phyloP scores from a whole-genome alignment of 441 rosid species.

The Populus hybrid region DNA sequence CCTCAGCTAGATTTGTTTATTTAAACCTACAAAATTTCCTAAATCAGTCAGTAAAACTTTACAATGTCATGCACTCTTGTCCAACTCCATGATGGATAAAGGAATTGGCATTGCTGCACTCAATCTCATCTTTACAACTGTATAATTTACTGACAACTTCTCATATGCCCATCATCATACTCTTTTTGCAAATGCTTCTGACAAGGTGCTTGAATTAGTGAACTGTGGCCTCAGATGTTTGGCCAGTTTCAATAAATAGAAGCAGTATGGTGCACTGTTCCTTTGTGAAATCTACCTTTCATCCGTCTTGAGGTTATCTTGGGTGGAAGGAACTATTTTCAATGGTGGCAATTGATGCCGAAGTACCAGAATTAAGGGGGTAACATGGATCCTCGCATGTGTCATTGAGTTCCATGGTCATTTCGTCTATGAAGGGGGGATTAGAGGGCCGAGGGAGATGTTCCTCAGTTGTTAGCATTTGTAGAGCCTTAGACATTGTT shows the following conservation, averaged over 20 bases:
- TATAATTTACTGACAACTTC: background rate
- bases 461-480: conserved; percentile 72
- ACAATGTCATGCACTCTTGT: background rate
- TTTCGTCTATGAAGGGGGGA: conserved; percentile 88
- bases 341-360: conserved; percentile 66
- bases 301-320: conserved; percentile 45
- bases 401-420: conserved; percentile 73
- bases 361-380: conserved; percentile 40
- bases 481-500: conserved; percentile 67
- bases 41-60: background rate
- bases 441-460: conserved; percentile 60
- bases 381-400: conserved; percentile 39
- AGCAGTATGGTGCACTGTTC: background rate
- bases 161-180: background rate
- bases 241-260: background rate
- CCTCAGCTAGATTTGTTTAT: background rate
- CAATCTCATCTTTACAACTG: conserved; percentile 10
- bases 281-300: background rate
- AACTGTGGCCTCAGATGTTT: background rate
- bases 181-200: conserved; percentile 1
- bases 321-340: conserved; percentile 65
- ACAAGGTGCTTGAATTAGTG: background rate
- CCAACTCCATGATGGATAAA: background rate
- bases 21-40: background rate
- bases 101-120: conserved; percentile 9